phyloP scores from a whole-genome alignment of 768 basidiomycete genomes.

The Pisolithus tinctorius region DNA sequence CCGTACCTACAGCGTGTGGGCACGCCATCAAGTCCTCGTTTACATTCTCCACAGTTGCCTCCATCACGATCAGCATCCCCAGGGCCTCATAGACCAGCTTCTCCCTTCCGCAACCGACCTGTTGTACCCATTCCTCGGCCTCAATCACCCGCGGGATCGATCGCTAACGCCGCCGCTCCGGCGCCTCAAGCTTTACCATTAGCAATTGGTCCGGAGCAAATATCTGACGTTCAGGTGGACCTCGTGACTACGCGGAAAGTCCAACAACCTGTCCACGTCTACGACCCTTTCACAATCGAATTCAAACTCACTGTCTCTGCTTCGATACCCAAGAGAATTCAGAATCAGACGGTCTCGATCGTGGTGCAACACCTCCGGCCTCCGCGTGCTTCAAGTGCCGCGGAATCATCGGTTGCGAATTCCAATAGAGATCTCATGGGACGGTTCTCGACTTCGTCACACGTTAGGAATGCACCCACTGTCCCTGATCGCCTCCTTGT shows the following conservation, averaged over 20 bases:
- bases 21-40: conserved; percentile 37
- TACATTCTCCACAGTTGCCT: conserved; percentile 51
- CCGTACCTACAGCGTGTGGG: conserved; percentile 61
- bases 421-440: background rate
- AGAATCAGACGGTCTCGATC: conserved; percentile 40
- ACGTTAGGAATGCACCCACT: conserved; percentile 1
- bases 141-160: conserved; percentile 25
- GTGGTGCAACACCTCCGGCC: conserved; percentile 63
- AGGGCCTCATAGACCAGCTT: conserved; percentile 36
- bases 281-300: conserved; percentile 53
- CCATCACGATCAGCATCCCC: conserved; percentile 54
- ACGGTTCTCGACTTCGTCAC: conserved; percentile 1
- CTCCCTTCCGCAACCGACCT: conserved; percentile 34
- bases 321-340: conserved; percentile 27
- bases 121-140: conserved; percentile 15
- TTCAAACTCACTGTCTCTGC: conserved; percentile 50
- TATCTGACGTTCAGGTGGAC: conserved; percentile 47
- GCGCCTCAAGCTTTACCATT: conserved; percentile 11
- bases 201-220: conserved; percentile 12
- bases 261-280: conserved; percentile 37
- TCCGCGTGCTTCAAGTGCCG: conserved; percentile 18
- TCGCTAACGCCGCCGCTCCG: conserved; percentile 12
- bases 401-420: conserved; percentile 1
- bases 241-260: conserved; percentile 49
- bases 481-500: conserved; percentile 6